Base-by-base conservation (phyloP, 1,139 yeast species). In the Saccharomyces pastorianus region DNA sequence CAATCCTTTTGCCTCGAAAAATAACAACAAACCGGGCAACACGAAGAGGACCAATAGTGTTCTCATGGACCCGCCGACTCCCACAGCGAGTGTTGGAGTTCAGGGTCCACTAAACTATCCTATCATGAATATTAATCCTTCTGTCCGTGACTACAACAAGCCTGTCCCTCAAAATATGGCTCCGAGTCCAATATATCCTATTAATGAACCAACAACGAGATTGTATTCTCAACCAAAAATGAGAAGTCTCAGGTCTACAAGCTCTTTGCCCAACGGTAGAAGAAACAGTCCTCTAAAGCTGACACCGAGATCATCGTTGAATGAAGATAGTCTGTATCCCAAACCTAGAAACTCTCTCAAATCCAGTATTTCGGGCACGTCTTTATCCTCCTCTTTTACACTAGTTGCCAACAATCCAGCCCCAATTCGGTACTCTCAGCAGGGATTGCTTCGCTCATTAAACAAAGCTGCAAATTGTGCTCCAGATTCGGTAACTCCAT, bases 31-130 rank as follows among this genome's bases (percentile, higher is more conserved):
- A 26, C 54, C 42, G 48, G 27, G 47, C 51, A 47, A 31, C 67
- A 0, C 53, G 62, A 7, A 66, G 65, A 64, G 73, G 54, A 65
- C 67, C 49, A 64, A 66, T 68, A 69, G 73, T 25, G 62, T 70
- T 7, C 54, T 69, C 4, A 65, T 68, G 59, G 74, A 71, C 56
- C 74, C 73, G 1, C 58, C 71, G 13, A 71, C 72, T 26, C 68
- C 73, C 3, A 65, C 65, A 1, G 58, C 64, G 7, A 51, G 50
- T 48, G 50, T 53, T 4, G 28, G 31, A 42, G 31, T 47, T 42
- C 29, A 23, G 26, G 34, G 27, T 29, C 23, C 44, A 8, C 23
- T 38, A 13, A 38, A 38, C 44, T 38, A 38, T 11, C 44, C 44
- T 13, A 38, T 38, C 20, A 38, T 38, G 44, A 38, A 38, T 20